Percentiles rank a stretch among this genome's conserved stretches.
Conservation (phyloP, 2,329 filamentous ascomycete species). For the Mollisiaceae sp. region DNA sequence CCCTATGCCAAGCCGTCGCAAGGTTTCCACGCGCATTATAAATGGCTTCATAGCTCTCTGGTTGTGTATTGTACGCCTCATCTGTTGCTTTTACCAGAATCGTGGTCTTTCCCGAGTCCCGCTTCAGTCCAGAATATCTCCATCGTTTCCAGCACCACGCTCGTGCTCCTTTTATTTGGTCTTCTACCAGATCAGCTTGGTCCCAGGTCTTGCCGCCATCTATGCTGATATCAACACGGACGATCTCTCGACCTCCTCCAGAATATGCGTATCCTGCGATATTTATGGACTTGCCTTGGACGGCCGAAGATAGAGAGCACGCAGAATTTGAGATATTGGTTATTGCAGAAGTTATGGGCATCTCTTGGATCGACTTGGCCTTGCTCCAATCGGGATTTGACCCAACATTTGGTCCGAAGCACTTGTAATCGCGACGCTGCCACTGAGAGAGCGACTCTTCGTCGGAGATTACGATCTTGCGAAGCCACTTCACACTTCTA, state of each 20-base stretch:
- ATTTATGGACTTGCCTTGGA: conserved; percentile 24
- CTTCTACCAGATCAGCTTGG: neutral
- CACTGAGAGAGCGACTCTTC: conserved; percentile 31
- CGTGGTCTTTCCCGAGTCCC: neutral
- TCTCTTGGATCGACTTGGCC: conserved; percentile 7
- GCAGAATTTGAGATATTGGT: conserved; percentile 9
- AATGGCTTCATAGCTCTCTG: conserved; percentile 6
- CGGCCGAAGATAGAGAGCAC: conserved; percentile 42
- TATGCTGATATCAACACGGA: conserved; percentile 54
- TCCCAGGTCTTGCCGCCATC: conserved; percentile 53
- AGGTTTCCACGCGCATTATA: conserved; percentile 5
- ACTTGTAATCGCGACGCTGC: conserved; percentile 2
- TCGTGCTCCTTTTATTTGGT: neutral
- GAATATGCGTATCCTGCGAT: conserved; percentile 55
- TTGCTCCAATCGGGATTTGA: neutral
- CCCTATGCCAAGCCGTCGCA: conserved; percentile 8
- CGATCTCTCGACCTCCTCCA: conserved; percentile 55
- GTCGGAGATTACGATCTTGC: conserved; percentile 48
- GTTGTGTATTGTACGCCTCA: conserved; percentile 5
- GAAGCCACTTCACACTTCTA: conserved; percentile 54
- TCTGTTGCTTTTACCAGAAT: conserved; percentile 3
- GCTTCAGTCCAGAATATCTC: conserved; percentile 8
- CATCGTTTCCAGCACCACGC: conserved; percentile 6
- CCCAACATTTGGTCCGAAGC: neutral
- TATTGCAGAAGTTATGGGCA: neutral